These are phyloP conservation scores for Apiospora koreana DNA, from an alignment of 2,329 filamentous ascomycete species.

Conservation along the genomic window DNA sequence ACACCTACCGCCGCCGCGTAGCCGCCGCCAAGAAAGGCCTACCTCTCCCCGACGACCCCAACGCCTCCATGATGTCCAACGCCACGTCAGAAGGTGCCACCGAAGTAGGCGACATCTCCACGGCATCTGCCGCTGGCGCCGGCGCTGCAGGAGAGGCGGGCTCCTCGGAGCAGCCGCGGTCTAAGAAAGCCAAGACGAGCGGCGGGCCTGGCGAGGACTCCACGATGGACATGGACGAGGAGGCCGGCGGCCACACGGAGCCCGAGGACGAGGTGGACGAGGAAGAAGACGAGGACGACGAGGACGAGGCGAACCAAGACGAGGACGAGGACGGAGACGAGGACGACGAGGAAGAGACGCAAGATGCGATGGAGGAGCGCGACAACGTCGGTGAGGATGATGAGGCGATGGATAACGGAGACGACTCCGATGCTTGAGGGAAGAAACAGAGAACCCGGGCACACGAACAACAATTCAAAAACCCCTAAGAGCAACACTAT, in stretches of 20 bases:
- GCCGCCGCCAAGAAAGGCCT: slow-evolving; percentile 60
- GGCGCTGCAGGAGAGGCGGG: slow-evolving; percentile 20
- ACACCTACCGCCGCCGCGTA: slow-evolving; percentile 69
- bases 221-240: slow-evolving; percentile 47
- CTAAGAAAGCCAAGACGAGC: slow-evolving; percentile 39
- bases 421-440: slow-evolving; percentile 54
- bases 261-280: slow-evolving; percentile 44
- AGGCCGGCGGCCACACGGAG: slow-evolving; percentile 34
- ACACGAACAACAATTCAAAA: neutral
- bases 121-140: slow-evolving; percentile 16
- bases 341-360: slow-evolving; percentile 43
- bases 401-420: slow-evolving; percentile 62
- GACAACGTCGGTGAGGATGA: slow-evolving; percentile 48
- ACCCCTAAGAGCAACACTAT: neutral
- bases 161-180: slow-evolving; percentile 32
- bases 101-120: slow-evolving; percentile 22
- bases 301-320: slow-evolving; percentile 54
- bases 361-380: slow-evolving; percentile 37
- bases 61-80: slow-evolving; percentile 32
- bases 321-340: slow-evolving; percentile 50
- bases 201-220: slow-evolving; percentile 40
- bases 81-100: slow-evolving; percentile 20
- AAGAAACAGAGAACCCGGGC: neutral
- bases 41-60: slow-evolving; percentile 32
- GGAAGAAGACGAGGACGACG: slow-evolving; percentile 50